Base-by-base conservation (phyloP, 495 filamentous ascomycete species). In the Aspergillus sparsus region DNA sequence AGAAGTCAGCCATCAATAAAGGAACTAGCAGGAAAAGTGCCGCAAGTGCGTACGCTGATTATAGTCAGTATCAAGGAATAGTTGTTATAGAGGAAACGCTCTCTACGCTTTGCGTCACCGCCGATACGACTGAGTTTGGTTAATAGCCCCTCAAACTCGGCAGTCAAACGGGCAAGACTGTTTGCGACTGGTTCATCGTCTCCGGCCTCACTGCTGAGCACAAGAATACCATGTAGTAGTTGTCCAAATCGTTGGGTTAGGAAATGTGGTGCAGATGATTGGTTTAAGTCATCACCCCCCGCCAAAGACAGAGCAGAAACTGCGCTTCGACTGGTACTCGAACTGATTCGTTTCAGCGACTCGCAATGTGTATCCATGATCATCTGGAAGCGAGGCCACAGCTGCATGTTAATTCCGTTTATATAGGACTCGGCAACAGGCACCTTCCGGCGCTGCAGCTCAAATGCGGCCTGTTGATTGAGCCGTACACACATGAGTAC, bases 301-400 rank as follows among this genome's bases (percentile, higher is more conserved):
- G 84, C 76, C 39, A 88, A 74, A 1, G 87, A 85, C 3, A 85
- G 74, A 3, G 83, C 70, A 56, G 80, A 72, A 52, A 81, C 64
- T 54, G 86, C 71, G 70, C 82, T 71, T 66, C 83, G 72, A 45
- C 77, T 75, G 32, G 82, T 77, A 10, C 82, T 77, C 7, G 80
- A 68, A 11, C 84, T 80, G 51, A 81, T 77, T 42, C 80, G 80
- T 44, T 86, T 87, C 18, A 98, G 80, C 10, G 90, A 93, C 42
- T 96, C 91, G 74, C 87, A 88, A 68, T 98, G 94, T n/a, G 85
- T 79, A 65, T 96, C 91, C 87, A 98, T 96, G 67, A 94, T 85
- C 21, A 88, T 82, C 75, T 98, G 95, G 69, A 98, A 91, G 33
- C 92, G 87, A 5, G 94, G 94, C 94, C 94, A 98, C 6, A 98